phyloP scores from a whole-genome alignment of 2,329 filamentous ascomycete species.

The Aplosporella prunicola region DNA sequence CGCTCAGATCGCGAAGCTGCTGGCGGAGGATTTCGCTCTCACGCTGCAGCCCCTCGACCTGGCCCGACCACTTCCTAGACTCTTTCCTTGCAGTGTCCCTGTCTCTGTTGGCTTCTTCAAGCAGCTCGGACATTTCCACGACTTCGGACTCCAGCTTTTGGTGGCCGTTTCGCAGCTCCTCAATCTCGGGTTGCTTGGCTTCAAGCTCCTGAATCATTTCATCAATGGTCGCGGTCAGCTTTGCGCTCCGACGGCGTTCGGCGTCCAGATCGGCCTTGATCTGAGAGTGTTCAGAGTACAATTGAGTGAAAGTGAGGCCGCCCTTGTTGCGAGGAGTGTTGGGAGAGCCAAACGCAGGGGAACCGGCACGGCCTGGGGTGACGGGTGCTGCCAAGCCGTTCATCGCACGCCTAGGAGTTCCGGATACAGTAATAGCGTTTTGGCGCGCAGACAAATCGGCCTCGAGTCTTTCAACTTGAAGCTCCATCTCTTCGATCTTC shows the following conservation, averaged over 20 bases:
- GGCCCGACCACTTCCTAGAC: slow-evolving; percentile 66
- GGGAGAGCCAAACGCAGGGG: slow-evolving; percentile 45
- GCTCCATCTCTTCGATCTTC: slow-evolving; percentile 56
- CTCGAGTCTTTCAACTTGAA: slow-evolving; percentile 51
- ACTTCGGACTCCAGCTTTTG: slow-evolving; percentile 72
- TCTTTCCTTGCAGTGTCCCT: slow-evolving; percentile 71
- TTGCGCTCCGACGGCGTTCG: slow-evolving; percentile 64
- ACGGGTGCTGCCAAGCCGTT: slow-evolving; percentile 37
- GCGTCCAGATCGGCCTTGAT: slow-evolving; percentile 62
- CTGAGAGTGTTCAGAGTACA: slow-evolving; percentile 53
- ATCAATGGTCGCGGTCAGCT: slow-evolving; percentile 68
- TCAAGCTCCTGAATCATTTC: slow-evolving; percentile 81
- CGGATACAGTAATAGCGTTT: slow-evolving; percentile 30
- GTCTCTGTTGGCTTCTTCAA: slow-evolving; percentile 73
- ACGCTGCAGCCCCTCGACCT: slow-evolving; percentile 50
- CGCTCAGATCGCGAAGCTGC: slow-evolving; percentile 79
- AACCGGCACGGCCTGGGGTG: slow-evolving; percentile 42
- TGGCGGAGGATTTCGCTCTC: slow-evolving; percentile 74
- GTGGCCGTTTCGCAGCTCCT: slow-evolving; percentile 74
- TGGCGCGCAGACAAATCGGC: slow-evolving; percentile 38
- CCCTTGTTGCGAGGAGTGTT: slow-evolving; percentile 42
- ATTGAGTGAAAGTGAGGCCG: slow-evolving; percentile 51
- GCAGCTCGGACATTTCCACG: slow-evolving; percentile 64
- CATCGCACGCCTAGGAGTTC: slow-evolving; percentile 44
- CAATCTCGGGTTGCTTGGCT: slow-evolving; percentile 75